Evolutionary conservation across 129 eudicot genomes (phyloP), one percentile per base, ranked within the genome.

Genomic region (Deinandra increscens): DNA sequence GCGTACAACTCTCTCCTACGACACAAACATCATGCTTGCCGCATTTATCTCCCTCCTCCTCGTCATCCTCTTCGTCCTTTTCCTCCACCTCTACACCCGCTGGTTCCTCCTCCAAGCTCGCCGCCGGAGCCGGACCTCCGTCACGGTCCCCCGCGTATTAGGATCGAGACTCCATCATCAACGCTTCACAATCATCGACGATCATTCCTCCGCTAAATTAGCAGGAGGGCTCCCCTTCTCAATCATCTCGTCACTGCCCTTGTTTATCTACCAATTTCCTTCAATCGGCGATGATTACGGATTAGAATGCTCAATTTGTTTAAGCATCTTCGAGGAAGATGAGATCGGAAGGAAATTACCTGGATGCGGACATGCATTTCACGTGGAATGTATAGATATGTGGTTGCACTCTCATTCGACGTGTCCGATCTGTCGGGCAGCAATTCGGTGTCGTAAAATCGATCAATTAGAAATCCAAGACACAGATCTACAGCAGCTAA

Each of bases 311-410:
- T 80, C 87, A 4, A 80, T 91, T 4, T 91, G 97, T 44, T 82
- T 91, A 53, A 78, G 91, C 51, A 71, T 68, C 4, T 83, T 88
- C 18, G 84, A 83, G 51, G 84, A 84, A 3, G 83, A 80, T 1
- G 94, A 88, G 15, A 62, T 80, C 64, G 87, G 87, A 0, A 74
- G 94, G 54, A 77, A 71, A 29, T 41, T 91, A 29, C 88, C 87
- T 0, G 81, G 43, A 15, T 91, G 97, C 18, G 72, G 75, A 9
- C 97, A 88, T 84, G 86, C 77, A 45, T 89, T 86, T 68, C 96
- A 89, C 63, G 84, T 84, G 4, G 86, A 82, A 36, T 89, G 96
- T 67, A 86, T 89, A 48, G 96, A 89, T 49, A 89, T 83, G 96
- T 89, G 96, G 96, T 63, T 89, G 22, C 66, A 66, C 14, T 86